Base-by-base conservation (phyloP, 805 yeast genomes). In the Pichia thaimueangensis region DNA sequence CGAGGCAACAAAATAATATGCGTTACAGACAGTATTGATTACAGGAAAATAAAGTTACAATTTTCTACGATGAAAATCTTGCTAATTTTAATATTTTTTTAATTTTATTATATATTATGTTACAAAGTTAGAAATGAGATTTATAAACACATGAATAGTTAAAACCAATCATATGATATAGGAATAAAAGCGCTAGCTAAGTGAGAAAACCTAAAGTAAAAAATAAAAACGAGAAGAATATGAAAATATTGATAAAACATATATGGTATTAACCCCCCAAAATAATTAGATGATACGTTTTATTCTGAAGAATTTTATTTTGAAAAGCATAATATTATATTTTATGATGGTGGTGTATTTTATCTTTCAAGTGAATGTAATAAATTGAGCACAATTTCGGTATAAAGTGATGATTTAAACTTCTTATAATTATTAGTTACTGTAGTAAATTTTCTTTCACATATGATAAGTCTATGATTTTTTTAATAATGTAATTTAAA, bases 281-380 rank as follows among this genome's bases (percentile, higher is more conserved):
- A n/a, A 17, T 11, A 10, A 21, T 34, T 23, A n/a, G 9, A 36
- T 7, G 17, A 28, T 25, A 19, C 30, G 13, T 31, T 34, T 33
- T 40, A 40, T 40, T 40, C 38, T 23, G 29, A 37, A 40, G 15
- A 40, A 29, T 22, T 40, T 40, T 20, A 29, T 22, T 24, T 21
- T 27, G 10, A 10, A 7, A 15, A 22, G n/a, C 29, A 40, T 39
- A 15, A 5, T 19, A 23, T 13, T 24, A 12, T 25, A 11, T 12
- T n/a, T 16, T 6, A 15, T 13, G 22, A 12, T 6, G 11, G 6
- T 5, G 6, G n/a, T 2, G 9, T 15, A 16, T 15, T 24, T 16
- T 36, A 12, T 25, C 22, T 27, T n/a, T 36, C 29, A 27, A 8
- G n/a, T 25, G 30, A 10, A 31, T 29, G 31, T n/a, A n/a, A n/a